Evolutionary conservation across 2,329 filamentous ascomycete species (phyloP).

Genomic region (Ramichloridium luteum): DNA sequence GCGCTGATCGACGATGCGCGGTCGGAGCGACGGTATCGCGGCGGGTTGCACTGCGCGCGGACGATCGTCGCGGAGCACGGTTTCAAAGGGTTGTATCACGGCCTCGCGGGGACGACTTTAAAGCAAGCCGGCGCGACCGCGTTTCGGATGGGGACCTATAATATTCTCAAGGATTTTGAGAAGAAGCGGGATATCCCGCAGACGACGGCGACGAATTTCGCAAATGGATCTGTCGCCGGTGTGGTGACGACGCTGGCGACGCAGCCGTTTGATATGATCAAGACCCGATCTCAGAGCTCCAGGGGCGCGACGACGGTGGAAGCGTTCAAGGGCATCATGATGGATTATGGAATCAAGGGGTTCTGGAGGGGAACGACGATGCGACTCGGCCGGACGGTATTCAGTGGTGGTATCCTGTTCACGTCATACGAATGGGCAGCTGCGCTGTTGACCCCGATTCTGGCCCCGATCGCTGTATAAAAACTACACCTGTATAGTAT

Average conservation of each 20-base stretch:
- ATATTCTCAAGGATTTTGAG: constrained; percentile 50
- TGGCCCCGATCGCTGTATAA: no score
- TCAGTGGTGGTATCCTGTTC: constrained; percentile 56
- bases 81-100: constrained; percentile 43
- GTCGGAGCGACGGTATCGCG: constrained; percentile 36
- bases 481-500: no score
- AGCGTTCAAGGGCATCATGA: constrained; percentile 42
- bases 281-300: constrained; percentile 50
- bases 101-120: constrained; percentile 47
- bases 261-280: constrained; percentile 52
- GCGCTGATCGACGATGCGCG: constrained; percentile 52
- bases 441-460: constrained; percentile 33
- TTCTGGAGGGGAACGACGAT: constrained; percentile 60
- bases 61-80: constrained; percentile 42
- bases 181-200: constrained; percentile 36
- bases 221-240: constrained; percentile 49
- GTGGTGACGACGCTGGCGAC: constrained; percentile 47
- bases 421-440: constrained; percentile 49
- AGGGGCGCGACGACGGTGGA: constrained; percentile 45
- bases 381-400: constrained; percentile 50
- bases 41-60: constrained; percentile 39
- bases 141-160: constrained; percentile 50
- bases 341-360: constrained; percentile 46
- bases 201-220: constrained; percentile 45
- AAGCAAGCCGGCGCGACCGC: constrained; percentile 52